These are phyloP conservation scores for Umbelopsis sp. DNA, from an alignment of 192 early-diverging fungal species.

Conservation along the genomic window DNA sequence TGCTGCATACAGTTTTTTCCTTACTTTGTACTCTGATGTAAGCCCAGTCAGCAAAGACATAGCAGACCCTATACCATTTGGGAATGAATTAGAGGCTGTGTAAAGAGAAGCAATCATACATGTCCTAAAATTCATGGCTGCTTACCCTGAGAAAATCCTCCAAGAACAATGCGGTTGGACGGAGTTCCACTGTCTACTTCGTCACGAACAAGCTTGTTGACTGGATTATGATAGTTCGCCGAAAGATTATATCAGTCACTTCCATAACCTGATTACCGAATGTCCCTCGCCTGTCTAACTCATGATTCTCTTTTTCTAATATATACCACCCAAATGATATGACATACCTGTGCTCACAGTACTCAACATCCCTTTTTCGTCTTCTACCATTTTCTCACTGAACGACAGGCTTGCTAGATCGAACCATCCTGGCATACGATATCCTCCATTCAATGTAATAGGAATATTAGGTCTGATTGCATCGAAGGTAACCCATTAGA, in stretches of 20 bases:
- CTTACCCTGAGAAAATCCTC: constrained; percentile 89
- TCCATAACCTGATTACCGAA: neutral
- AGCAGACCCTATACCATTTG: constrained; percentile 50
- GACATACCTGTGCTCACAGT: constrained; percentile 49
- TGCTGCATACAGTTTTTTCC: neutral
- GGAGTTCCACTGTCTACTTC: constrained; percentile 84
- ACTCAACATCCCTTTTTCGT: constrained; percentile 69
- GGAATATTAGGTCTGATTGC: constrained; percentile 49
- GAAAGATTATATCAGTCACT: neutral
- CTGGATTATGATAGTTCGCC: constrained; percentile 1
- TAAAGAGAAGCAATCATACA: neutral
- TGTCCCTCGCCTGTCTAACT: too few species aligned
- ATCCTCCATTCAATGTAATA: constrained; percentile 81
- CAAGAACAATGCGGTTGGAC: constrained; percentile 82
- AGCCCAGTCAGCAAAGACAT: constrained; percentile 73
- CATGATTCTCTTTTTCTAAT: too few species aligned
- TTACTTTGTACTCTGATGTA: constrained; percentile 60
- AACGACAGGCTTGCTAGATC: constrained; percentile 65
- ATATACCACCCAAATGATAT: neutral
- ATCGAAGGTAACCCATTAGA: neutral
- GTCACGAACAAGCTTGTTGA: constrained; percentile 60
- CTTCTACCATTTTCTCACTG: constrained; percentile 53
- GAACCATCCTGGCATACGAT: constrained; percentile 91
- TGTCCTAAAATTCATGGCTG: neutral
- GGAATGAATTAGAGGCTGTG: constrained; percentile 12